Conservation (phyloP, 441 rosid genomes). For the Pelargonium citronellum region DNA sequence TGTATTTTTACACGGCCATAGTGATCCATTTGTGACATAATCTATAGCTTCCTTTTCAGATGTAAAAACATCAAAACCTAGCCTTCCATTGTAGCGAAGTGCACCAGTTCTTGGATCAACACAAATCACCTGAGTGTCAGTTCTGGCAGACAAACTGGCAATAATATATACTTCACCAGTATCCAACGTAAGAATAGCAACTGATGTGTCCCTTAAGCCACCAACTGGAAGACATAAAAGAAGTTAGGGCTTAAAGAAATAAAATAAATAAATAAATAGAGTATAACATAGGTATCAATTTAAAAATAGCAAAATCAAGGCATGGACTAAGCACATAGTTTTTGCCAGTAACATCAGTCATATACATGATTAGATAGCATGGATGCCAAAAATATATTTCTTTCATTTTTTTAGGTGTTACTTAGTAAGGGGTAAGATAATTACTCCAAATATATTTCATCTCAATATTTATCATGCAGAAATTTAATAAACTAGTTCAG, state of each 20-base stretch:
- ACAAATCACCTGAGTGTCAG: constrained; percentile 70
- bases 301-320: neutral
- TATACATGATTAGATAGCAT: neutral
- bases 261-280: neutral
- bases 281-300: neutral
- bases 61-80: constrained; percentile 57
- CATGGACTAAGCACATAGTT: neutral
- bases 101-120: constrained; percentile 84
- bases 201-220: constrained; percentile 58
- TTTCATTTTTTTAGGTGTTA: neutral
- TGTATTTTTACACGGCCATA: constrained; percentile 43
- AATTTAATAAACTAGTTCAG: neutral
- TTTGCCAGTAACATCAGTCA: neutral
- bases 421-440: neutral
- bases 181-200: constrained; percentile 60
- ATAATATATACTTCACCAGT: constrained; percentile 68
- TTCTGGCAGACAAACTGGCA: constrained; percentile 54
- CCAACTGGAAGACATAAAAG: constrained; percentile 30
- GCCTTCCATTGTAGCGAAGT: constrained; percentile 59
- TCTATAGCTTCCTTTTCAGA: constrained; percentile 79
- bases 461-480: constrained; percentile 1
- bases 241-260: neutral
- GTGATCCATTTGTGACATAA: constrained; percentile 60
- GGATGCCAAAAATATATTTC: neutral
- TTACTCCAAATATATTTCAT: neutral